A percentile compares a stretch with the other conserved stretches of the same genome.
These are phyloP conservation scores for Stevia rebaudiana DNA, from an alignment of 140 eudicot species.

Conservation along the genomic window DNA sequence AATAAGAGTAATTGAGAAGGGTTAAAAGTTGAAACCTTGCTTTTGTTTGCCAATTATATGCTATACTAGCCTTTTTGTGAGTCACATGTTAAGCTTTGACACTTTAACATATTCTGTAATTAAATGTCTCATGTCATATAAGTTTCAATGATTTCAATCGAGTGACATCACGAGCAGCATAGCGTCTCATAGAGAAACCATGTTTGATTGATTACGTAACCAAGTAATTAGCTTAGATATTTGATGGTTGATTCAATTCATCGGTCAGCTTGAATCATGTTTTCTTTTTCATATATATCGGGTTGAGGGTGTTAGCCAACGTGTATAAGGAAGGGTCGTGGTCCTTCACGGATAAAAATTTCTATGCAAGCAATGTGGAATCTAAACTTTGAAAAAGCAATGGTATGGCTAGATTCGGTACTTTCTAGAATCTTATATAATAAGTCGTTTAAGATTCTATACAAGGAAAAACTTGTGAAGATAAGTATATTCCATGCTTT, in stretches of 20 bases:
- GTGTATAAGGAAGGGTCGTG: not conserved
- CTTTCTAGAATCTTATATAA: not conserved
- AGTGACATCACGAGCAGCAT: not conserved
- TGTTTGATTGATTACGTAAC: not conserved
- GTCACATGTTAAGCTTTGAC: too few species aligned
- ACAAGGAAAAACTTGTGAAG: not conserved
- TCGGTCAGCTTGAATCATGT: too few species aligned
- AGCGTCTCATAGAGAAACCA: not conserved
- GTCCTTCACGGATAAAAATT: not conserved
- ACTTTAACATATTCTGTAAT: too few species aligned
- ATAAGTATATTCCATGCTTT: not conserved
- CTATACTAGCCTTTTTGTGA: slow-evolving; percentile 11
- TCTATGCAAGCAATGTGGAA: not conserved
- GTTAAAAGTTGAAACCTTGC: not conserved
- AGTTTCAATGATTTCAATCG: not conserved
- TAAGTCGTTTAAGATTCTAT: slow-evolving; percentile 12
- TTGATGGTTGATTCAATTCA: too few species aligned
- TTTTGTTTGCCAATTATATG: not conserved
- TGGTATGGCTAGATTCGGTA: too few species aligned
- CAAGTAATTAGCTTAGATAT: not conserved
- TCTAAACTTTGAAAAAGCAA: not conserved
- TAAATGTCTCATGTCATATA: not conserved
- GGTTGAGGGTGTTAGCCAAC: not conserved
- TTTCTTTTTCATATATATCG: too few species aligned
- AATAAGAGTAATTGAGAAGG: not conserved